Evolutionary conservation across 371 early-diverging fungal genomes (phyloP), one percentile per base, ranked within the genome.

Genomic region (Fennellomyces sp.): DNA sequence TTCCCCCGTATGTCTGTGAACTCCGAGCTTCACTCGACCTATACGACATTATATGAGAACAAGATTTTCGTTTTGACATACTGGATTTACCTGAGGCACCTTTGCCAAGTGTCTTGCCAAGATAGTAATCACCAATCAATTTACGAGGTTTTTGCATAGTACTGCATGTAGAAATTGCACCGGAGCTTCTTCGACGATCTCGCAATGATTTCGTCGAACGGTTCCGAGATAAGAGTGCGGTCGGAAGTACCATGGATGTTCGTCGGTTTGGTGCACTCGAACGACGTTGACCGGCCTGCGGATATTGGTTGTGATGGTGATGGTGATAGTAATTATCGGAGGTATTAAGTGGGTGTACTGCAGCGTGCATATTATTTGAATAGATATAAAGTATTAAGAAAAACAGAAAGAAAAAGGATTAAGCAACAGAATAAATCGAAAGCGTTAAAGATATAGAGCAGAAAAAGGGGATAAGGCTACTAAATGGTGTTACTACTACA

Each of bases 71-170:
- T n/a, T 23, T 13, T 25, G 28, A 39, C 63, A n/a, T n/a, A n/a
- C n/a, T n/a, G n/a, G n/a, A n/a, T 15, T 47, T 76, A 80, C 80
- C 80, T 62, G 80, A 80, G 30, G 80, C 80, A 41, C 80, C 80
- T 60, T 80, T 80, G 36, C 80, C 80, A 6, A 80, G 63, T 5
- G 80, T 80, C 58, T 76, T 80, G 10, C 80, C 80, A 17, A 80
- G 75, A 56, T 73, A 61, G 56, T 80, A 80, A 25, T 80, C 80
- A n/a, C 80, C 80, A 61, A 80, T 76, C 25, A 59, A 67, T 65
- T 73, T 75, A 27, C 70, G 73, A 10, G 77, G 69, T 42, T 76
- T 80, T 51, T 73, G 75, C 30, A 52, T 39, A 39, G 64, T 54
- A 27, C 67, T 60, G 29, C 69, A 61, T 19, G 70, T 73, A 15